phyloP scores from a whole-genome alignment of 75 land plant species.

The Sequoia sempervirens region DNA sequence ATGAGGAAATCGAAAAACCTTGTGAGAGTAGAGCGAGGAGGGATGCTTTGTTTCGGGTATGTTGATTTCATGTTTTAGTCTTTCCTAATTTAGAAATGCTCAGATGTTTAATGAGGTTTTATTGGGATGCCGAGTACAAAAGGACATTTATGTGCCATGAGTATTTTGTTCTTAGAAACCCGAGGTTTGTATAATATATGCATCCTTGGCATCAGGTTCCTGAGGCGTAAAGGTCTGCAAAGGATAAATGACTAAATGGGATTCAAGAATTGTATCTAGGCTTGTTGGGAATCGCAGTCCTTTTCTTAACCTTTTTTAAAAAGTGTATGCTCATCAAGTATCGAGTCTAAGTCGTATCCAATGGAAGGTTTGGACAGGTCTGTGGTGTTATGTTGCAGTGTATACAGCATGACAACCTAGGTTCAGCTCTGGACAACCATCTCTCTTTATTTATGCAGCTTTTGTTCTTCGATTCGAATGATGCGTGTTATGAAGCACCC shows the following conservation, averaged over 20 bases:
- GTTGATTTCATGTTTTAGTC: not conserved
- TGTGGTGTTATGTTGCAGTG: not conserved
- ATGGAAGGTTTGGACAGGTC: not conserved
- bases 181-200: not conserved
- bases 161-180: not conserved
- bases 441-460: not conserved
- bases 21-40: not conserved
- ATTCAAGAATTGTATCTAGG: not conserved
- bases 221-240: not conserved
- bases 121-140: not conserved
- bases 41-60: slow-evolving; percentile 3
- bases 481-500: not conserved
- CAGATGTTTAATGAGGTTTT: not conserved
- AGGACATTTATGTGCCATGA: not conserved
- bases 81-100: not conserved
- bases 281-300: not conserved
- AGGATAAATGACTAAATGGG: not conserved
- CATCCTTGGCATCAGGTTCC: not conserved
- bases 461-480: not conserved
- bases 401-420: not conserved
- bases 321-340: not conserved
- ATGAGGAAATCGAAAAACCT: slow-evolving; percentile 23
- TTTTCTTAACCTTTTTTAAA: not conserved
- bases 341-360: not conserved
- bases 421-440: not conserved